phyloP scores from a whole-genome alignment of 306 rosid species.

The Malus domestica region ASM211411v1 NC_041793.1:45482001-45482500 shows the following conservation, averaged over 20 bases:
- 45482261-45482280: no score
- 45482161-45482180: constrained; percentile 20
- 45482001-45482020: constrained; percentile 42
- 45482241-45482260: no score
- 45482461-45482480: no score
- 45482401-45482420: constrained; percentile 37
- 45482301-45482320: no score
- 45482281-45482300: no score
- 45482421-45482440: no score
- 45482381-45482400: background rate
- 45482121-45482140: background rate
- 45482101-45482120: no score
- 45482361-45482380: no score
- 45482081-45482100: constrained; percentile 33
- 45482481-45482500: no score
- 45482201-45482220: no score
- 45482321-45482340: constrained; percentile 9
- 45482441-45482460: no score
- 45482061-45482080: constrained; percentile 47
- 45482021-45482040: constrained; percentile 51
- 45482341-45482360: background rate
- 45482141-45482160: background rate
- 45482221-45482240: no score
- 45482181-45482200: background rate
- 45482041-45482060: background rate